phyloP scores from a whole-genome alignment of 805 yeast species.

The Ogataea angusta region DNA sequence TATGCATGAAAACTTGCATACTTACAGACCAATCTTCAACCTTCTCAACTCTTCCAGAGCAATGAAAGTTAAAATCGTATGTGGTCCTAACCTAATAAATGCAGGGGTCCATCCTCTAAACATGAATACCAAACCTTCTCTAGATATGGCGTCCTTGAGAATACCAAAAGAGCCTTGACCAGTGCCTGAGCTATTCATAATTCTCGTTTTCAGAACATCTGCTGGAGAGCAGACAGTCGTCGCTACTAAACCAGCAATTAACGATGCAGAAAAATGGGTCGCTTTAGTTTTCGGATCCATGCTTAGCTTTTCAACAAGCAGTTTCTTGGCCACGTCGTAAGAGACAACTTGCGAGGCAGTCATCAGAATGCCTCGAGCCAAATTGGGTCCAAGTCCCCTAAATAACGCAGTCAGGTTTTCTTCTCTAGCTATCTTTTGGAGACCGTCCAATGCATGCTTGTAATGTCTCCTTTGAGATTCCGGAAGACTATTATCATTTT shows the following conservation, averaged over 20 bases:
- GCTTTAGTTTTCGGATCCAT: conserved; percentile 58
- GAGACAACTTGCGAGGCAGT: conserved; percentile 90
- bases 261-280: conserved; percentile 77
- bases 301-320: conserved; percentile 47
- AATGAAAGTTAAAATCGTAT: conserved; percentile 65
- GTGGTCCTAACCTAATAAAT: conserved; percentile 82
- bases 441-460: conserved; percentile 74
- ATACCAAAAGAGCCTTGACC: conserved; percentile 50
- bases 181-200: conserved; percentile 63
- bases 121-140: conserved; percentile 76
- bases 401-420: conserved; percentile 62
- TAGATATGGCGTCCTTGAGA: conserved; percentile 51
- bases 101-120: conserved; percentile 92
- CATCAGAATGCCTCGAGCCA: conserved; percentile 80
- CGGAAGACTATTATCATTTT: conserved; percentile 75
- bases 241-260: conserved; percentile 82
- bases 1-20: background rate
- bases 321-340: conserved; percentile 68
- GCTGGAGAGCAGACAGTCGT: conserved; percentile 93
- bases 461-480: conserved; percentile 65
- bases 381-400: conserved; percentile 75
- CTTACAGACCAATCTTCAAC: conserved; percentile 19
- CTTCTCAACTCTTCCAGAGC: conserved; percentile 64
- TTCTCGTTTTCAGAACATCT: conserved; percentile 84
- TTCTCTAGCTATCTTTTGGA: conserved; percentile 51